Evolutionary conservation across 148 eudicot species (phyloP).

Genomic region (Beta vulgaris): DNA sequence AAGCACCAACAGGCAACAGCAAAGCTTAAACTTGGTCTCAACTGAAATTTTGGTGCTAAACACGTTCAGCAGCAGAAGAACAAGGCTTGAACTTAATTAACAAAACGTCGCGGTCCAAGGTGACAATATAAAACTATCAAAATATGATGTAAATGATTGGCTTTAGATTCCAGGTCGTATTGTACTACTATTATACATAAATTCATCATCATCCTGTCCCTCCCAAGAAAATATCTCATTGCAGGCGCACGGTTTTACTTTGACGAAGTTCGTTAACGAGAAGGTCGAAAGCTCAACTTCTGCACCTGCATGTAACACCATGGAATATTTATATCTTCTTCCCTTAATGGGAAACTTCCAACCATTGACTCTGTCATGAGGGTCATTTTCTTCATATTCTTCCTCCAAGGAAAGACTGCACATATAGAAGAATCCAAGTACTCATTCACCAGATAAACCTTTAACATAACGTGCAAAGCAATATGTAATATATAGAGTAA

Average conservation of each 20-base stretch:
- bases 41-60: background rate
- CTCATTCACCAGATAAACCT: background rate
- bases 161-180: background rate
- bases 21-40: constrained; percentile 1
- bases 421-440: background rate
- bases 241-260: background rate
- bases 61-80: background rate
- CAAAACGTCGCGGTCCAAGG: background rate
- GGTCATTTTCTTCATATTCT: constrained; percentile 6
- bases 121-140: background rate
- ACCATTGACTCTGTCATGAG: background rate
- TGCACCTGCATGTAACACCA: background rate
- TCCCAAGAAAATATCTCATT: background rate
- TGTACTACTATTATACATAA: background rate
- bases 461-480: background rate
- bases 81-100: background rate
- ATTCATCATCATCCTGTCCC: background rate
- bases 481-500: background rate
- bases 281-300: background rate
- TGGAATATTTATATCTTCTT: background rate
- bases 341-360: background rate
- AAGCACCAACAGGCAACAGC: background rate
- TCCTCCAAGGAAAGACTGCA: constrained; percentile 29
- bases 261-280: background rate
- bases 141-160: background rate